A percentile compares a stretch with the other conserved stretches of the same genome.
phyloP scores from a whole-genome alignment of 2,329 filamentous ascomycete species.

The Sporothrix dimorphospora region DNA sequence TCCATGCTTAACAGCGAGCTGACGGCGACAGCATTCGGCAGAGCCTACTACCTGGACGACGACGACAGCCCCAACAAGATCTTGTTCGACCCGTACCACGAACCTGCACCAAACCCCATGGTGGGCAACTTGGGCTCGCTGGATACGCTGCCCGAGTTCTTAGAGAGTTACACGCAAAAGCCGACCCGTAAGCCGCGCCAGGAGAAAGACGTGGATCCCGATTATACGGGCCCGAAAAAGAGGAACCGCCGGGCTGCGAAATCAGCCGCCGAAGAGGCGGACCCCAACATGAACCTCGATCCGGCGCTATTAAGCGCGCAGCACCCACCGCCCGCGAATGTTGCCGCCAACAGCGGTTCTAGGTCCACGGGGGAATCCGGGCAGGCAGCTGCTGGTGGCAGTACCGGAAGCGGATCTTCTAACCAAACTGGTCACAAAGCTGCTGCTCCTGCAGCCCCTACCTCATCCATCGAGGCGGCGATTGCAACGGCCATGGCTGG shows the following conservation, averaged over 20 bases:
- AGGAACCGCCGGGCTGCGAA: constrained; percentile 45
- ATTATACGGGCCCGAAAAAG: constrained; percentile 51
- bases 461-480: background rate
- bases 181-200: constrained; percentile 57
- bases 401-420: too few species aligned
- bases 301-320: constrained; percentile 50
- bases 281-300: constrained; percentile 53
- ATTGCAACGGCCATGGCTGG: constrained; percentile 6
- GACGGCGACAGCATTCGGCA: constrained; percentile 51
- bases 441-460: background rate
- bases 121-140: constrained; percentile 45
- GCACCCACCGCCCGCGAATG: background rate
- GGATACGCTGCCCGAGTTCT: constrained; percentile 55
- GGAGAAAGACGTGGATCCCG: constrained; percentile 58
- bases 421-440: too few species aligned
- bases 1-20: constrained; percentile 9
- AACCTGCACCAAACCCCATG: constrained; percentile 52
- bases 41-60: constrained; percentile 65
- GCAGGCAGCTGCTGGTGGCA: background rate
- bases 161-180: constrained; percentile 58
- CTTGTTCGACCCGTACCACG: constrained; percentile 62
- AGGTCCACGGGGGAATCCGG: background rate
- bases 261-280: constrained; percentile 40
- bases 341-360: background rate
- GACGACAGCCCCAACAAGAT: constrained; percentile 61